These are phyloP conservation scores for Fusarium nematophilum DNA, from an alignment of 2,329 filamentous ascomycete genomes.

Conservation along the genomic window DNA sequence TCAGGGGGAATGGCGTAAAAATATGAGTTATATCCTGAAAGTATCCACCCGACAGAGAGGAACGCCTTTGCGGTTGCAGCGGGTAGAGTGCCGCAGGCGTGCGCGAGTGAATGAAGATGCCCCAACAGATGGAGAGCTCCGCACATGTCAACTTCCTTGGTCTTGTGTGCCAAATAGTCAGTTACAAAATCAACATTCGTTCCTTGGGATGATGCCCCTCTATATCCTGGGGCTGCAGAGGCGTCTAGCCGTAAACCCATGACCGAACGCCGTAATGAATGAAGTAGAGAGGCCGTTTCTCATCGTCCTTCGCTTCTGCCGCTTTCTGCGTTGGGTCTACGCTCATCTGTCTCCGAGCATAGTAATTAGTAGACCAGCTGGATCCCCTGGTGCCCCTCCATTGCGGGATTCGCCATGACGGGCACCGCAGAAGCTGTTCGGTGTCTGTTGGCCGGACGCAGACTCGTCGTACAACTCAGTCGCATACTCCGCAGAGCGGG, in stretches of 20 bases:
- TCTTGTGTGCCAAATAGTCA: conserved; percentile 29
- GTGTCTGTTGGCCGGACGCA: conserved; percentile 12
- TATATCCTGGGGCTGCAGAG: conserved; percentile 32
- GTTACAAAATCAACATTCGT: conserved; percentile 34
- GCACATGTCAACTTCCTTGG: conserved; percentile 22
- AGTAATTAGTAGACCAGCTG: conserved; percentile 15
- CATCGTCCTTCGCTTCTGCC: conserved; percentile 32
- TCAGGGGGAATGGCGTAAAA: conserved; percentile 27
- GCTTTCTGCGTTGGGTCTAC: conserved; percentile 11
- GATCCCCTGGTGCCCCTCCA: conserved; percentile 7
- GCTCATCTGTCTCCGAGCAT: conserved; percentile 14
- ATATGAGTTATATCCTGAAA: conserved; percentile 29
- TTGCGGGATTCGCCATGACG: conserved; percentile 2
- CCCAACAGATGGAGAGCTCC: conserved; percentile 33
- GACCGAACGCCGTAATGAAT: conserved; percentile 40
- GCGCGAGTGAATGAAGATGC: conserved; percentile 34
- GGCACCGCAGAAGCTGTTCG: conserved; percentile 12
- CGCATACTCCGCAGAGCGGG: conserved; percentile 10
- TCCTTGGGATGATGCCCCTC: conserved; percentile 26
- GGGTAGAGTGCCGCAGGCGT: conserved; percentile 19
- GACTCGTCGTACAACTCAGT: conserved; percentile 10
- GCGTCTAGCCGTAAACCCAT: conserved; percentile 39
- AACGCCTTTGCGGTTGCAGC: conserved; percentile 26
- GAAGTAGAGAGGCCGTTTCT: conserved; percentile 39
- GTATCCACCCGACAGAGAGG: conserved; percentile 22